A percentile compares a stretch with the other conserved stretches of the same genome.
Evolutionary conservation across 306 rosid genomes (phyloP).

Genomic region (Clitoria ternatea): DNA sequence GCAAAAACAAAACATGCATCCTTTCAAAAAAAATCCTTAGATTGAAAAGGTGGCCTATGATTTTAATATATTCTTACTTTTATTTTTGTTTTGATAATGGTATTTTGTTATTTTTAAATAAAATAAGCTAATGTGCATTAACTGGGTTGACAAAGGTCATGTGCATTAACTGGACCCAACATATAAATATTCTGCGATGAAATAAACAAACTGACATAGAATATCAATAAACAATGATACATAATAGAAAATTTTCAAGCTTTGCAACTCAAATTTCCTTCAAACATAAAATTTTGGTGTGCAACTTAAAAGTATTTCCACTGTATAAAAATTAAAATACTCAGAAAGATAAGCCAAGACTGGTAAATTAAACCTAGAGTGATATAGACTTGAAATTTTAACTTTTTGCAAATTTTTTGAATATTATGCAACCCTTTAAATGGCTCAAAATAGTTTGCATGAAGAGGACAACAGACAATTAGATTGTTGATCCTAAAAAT

Average conservation of each 20-base stretch:
- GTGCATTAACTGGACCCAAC: constrained; percentile 58
- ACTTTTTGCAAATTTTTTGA: constrained; percentile 5
- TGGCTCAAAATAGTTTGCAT: constrained; percentile 31
- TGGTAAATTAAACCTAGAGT: constrained; percentile 15
- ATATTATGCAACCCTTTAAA: not conserved
- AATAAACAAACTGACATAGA: constrained; percentile 35
- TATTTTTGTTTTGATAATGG: no score
- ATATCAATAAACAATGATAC: constrained; percentile 9
- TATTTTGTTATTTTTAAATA: no score
- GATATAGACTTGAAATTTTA: constrained; percentile 26
- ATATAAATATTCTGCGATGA: constrained; percentile 39
- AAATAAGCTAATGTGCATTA: no score
- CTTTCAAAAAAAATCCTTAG: not conserved
- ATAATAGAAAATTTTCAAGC: not conserved
- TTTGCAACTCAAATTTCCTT: not conserved
- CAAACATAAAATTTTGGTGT: constrained; percentile 3
- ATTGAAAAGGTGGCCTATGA: no score
- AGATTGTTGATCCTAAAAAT: no score
- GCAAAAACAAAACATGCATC: not conserved
- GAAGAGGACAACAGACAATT: constrained; percentile 40
- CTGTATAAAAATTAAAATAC: constrained; percentile 7
- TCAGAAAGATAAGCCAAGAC: constrained; percentile 17
- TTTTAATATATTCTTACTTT: no score
- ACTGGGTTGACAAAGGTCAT: no score
- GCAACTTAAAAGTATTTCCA: not conserved